Conservation (phyloP, 805 yeast species). For the Candida vartiovaarae region DNA sequence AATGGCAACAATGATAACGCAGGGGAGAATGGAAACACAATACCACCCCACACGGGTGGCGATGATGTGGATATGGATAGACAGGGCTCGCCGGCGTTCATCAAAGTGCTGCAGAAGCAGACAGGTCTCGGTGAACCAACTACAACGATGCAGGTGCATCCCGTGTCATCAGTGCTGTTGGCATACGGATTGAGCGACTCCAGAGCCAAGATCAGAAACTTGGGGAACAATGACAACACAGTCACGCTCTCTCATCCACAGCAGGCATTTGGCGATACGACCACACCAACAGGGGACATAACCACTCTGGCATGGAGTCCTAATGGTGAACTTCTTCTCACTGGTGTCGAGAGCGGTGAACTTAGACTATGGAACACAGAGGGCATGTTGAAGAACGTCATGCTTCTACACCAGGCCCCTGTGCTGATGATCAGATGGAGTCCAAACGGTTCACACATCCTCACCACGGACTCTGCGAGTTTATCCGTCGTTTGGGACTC, state of each 20-base stretch:
- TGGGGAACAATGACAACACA: constrained; percentile 18
- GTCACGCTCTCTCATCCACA: constrained; percentile 27
- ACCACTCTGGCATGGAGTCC: constrained; percentile 56
- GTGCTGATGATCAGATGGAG: constrained; percentile 59
- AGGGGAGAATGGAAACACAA: background rate
- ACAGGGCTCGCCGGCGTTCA: constrained; percentile 21
- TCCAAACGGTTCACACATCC: constrained; percentile 40
- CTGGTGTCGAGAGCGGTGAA: constrained; percentile 67
- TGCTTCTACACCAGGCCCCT: constrained; percentile 47
- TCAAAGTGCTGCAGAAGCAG: constrained; percentile 32
- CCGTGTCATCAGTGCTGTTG: constrained; percentile 34
- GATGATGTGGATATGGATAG: constrained; percentile 6
- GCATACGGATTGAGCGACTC: constrained; percentile 51
- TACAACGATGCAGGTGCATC: constrained; percentile 51
- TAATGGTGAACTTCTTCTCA: constrained; percentile 51
- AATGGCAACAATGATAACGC: constrained; percentile 2
- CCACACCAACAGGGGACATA: constrained; percentile 19
- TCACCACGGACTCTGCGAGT: constrained; percentile 54
- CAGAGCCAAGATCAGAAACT: constrained; percentile 36
- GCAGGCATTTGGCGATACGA: constrained; percentile 17
- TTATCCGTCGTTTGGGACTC: constrained; percentile 63
- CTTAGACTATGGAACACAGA: constrained; percentile 70
- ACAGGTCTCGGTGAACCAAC: constrained; percentile 34
- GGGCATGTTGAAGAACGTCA: constrained; percentile 54
- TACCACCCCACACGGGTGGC: background rate